These are phyloP conservation scores for Ganoderma lingzhi DNA, from an alignment of 1,284 basidiomycete species.

Conservation along the genomic window DNA sequence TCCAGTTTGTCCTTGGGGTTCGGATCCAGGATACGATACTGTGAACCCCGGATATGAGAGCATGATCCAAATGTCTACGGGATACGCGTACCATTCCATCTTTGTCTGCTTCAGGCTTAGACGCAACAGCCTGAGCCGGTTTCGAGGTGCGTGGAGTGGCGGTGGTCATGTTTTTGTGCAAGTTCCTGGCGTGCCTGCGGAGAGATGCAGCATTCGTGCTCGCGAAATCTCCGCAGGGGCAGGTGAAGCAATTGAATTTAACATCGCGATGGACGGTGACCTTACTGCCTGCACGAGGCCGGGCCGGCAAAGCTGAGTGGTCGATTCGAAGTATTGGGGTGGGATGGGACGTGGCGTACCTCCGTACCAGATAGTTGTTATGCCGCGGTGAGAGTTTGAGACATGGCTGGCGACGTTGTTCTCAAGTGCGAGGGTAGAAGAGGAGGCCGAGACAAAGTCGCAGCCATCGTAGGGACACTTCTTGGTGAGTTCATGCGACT, in stretches of 20 bases:
- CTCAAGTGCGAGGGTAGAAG: neutral
- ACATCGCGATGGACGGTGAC: slow-evolving; percentile 23
- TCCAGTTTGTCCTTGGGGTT: neutral
- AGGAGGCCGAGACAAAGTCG: no score
- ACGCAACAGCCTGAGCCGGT: no score
- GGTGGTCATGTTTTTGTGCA: slow-evolving; percentile 16
- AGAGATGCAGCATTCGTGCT: slow-evolving; percentile 16
- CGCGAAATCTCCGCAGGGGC: slow-evolving; percentile 23
- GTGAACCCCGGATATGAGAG: neutral
- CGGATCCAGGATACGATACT: neutral
- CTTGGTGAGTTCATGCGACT: neutral
- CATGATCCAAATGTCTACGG: neutral
- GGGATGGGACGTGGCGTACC: slow-evolving; percentile 12
- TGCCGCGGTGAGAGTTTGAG: no score
- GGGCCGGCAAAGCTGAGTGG: neutral
- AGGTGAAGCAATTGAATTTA: slow-evolving; percentile 19
- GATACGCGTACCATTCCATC: neutral
- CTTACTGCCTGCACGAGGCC: neutral
- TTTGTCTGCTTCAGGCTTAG: neutral
- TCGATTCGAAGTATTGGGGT: neutral
- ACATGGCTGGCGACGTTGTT: slow-evolving; percentile 25
- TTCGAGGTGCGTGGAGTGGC: no score
- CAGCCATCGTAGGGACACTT: slow-evolving; percentile 15
- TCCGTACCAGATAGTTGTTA: slow-evolving; percentile 24
- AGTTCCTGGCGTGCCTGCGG: slow-evolving; percentile 17